Percentiles rank a stretch among this genome's conserved stretches.
These are phyloP conservation scores for Dendrobium huoshanense DNA, from an alignment of 106 monocot species.

Conservation along the genomic window DNA sequence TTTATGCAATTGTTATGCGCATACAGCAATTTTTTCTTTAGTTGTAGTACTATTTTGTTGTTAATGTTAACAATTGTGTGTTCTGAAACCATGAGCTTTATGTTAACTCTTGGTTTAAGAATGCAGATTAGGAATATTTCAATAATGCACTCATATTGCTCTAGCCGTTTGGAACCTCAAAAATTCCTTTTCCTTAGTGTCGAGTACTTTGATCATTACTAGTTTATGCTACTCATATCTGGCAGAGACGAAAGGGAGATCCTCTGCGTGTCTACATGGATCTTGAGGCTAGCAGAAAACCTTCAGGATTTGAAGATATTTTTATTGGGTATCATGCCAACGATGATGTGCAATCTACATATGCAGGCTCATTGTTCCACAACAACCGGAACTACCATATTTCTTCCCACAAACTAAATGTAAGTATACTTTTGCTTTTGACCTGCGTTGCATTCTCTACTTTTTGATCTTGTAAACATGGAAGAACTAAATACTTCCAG, in stretches of 20 bases:
- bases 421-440: slow-evolving; percentile 27
- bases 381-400: slow-evolving; percentile 65
- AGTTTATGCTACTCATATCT: slow-evolving; percentile 2
- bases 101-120: not conserved
- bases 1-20: not conserved
- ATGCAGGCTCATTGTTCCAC: slow-evolving; percentile 79
- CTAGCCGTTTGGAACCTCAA: not conserved
- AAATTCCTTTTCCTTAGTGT: not conserved
- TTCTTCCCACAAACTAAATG: slow-evolving; percentile 60
- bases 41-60: not conserved
- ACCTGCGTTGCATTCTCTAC: not conserved
- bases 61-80: not conserved
- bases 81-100: not conserved
- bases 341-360: slow-evolving; percentile 82
- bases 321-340: slow-evolving; percentile 84
- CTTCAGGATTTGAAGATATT: slow-evolving; percentile 72
- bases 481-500: too few species aligned
- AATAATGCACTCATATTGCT: not conserved
- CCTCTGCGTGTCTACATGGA: slow-evolving; percentile 86
- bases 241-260: slow-evolving; percentile 60
- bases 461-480: not conserved
- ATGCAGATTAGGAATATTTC: not conserved
- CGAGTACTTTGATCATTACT: not conserved
- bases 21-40: not conserved
- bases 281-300: slow-evolving; percentile 74